Conservation (phyloP, 768 basidiomycete genomes). For the Suillus sp. region DNA sequence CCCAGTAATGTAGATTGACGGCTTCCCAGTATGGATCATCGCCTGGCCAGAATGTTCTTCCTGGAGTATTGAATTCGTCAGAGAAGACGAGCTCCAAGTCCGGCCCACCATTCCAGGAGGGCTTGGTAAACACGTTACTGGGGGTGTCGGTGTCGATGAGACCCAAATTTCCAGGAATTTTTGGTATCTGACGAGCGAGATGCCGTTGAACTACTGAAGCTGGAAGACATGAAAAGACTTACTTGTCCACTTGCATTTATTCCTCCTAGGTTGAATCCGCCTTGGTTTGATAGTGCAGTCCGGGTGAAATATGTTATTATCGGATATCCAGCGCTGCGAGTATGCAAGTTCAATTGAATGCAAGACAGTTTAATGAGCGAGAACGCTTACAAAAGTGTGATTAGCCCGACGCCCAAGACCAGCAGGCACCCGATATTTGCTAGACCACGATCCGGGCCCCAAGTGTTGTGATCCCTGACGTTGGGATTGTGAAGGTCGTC, state of each 20-base stretch:
- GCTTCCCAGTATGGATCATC: constrained; percentile 88
- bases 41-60: constrained; percentile 77
- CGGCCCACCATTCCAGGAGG: constrained; percentile 60
- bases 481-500: constrained; percentile 76
- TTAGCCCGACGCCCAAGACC: constrained; percentile 48
- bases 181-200: constrained; percentile 46
- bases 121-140: constrained; percentile 50
- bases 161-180: constrained; percentile 54
- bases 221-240: constrained; percentile 20
- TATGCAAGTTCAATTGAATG: background rate
- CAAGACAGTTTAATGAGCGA: background rate
- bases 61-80: constrained; percentile 80
- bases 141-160: constrained; percentile 66
- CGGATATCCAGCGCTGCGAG: constrained; percentile 46
- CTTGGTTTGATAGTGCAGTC: constrained; percentile 33
- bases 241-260: constrained; percentile 77
- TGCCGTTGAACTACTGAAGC: background rate
- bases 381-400: constrained; percentile 62
- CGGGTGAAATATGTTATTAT: constrained; percentile 41
- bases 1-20: constrained; percentile 44
- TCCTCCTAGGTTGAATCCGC: constrained; percentile 65
- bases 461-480: constrained; percentile 26
- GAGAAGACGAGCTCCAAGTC: constrained; percentile 66
- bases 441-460: constrained; percentile 49
- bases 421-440: constrained; percentile 73